phyloP scores from a whole-genome alignment of 2,329 filamentous ascomycete genomes.

The Scytalidium lignicola region DNA sequence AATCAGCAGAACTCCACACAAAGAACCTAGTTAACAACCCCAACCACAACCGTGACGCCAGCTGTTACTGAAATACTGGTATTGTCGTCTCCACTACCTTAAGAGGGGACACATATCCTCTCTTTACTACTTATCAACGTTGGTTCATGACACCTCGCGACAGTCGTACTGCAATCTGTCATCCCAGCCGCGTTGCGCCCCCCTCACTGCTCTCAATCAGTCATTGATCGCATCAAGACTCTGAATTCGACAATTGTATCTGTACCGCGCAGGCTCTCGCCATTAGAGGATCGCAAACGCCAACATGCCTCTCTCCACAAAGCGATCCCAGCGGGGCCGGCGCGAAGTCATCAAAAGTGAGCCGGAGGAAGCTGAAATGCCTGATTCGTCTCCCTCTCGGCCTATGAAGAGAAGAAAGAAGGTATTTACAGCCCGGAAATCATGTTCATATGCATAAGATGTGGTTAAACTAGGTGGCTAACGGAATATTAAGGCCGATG shows the following conservation, averaged over 20 bases:
- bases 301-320: constrained; percentile 35
- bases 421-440: constrained; percentile 30
- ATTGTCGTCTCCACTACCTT: not conserved
- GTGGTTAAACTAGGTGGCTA: not conserved
- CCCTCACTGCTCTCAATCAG: not conserved
- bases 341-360: constrained; percentile 25
- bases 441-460: not conserved
- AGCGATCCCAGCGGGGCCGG: constrained; percentile 31
- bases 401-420: constrained; percentile 62
- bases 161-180: constrained; percentile 5
- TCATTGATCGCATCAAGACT: not conserved
- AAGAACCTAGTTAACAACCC: not conserved
- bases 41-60: not conserved
- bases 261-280: not conserved
- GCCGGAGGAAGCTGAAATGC: constrained; percentile 17
- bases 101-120: not conserved
- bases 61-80: not conserved
- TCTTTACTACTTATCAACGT: not conserved
- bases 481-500: constrained; percentile 29
- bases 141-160: constrained; percentile 16
- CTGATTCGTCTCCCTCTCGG: constrained; percentile 51
- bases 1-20: not conserved
- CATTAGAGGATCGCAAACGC: constrained; percentile 2
- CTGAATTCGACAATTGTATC: not conserved
- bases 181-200: constrained; percentile 7